Evolutionary conservation across 2,329 filamentous ascomycete species (phyloP).

Genomic region (Monosporascus sp.): DNA sequence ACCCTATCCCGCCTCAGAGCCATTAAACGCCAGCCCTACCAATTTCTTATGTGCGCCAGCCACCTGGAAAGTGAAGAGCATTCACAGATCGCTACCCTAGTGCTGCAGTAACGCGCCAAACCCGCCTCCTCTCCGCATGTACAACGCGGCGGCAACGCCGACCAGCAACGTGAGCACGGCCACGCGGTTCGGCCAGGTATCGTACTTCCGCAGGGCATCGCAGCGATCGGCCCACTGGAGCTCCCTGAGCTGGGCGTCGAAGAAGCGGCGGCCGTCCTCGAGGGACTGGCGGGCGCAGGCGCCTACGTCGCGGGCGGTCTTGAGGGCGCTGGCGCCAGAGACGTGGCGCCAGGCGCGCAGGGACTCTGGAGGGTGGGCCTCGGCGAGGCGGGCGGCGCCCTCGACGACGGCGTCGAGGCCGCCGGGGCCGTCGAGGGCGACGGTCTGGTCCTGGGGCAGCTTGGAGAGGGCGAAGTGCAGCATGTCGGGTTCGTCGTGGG

Average conservation of each 20-base stretch:
- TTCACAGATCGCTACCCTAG: too few species aligned
- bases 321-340: conserved; percentile 73
- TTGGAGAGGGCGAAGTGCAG: conserved; percentile 84
- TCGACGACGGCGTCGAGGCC: conserved; percentile 74
- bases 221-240: conserved; percentile 60
- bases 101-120: background rate
- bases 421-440: conserved; percentile 49
- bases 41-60: too few species aligned
- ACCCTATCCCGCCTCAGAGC: background rate
- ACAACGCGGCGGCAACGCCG: conserved; percentile 58
- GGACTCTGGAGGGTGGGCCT: conserved; percentile 63
- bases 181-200: conserved; percentile 60
- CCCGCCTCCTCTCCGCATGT: conserved; percentile 47
- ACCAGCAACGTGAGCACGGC: conserved; percentile 62
- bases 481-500: conserved; percentile 81
- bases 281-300: conserved; percentile 51
- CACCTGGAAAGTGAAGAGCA: too few species aligned
- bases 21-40: background rate
- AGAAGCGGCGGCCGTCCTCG: conserved; percentile 61
- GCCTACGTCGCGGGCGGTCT: conserved; percentile 62
- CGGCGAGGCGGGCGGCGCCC: conserved; percentile 59
- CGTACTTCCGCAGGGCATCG: conserved; percentile 39
- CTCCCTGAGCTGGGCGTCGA: conserved; percentile 66
- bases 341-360: conserved; percentile 69
- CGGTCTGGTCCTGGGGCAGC: conserved; percentile 60